Base-by-base conservation (phyloP, 2,329 filamentous ascomycete species). In the Dendrostoma leiphaemia region DNA sequence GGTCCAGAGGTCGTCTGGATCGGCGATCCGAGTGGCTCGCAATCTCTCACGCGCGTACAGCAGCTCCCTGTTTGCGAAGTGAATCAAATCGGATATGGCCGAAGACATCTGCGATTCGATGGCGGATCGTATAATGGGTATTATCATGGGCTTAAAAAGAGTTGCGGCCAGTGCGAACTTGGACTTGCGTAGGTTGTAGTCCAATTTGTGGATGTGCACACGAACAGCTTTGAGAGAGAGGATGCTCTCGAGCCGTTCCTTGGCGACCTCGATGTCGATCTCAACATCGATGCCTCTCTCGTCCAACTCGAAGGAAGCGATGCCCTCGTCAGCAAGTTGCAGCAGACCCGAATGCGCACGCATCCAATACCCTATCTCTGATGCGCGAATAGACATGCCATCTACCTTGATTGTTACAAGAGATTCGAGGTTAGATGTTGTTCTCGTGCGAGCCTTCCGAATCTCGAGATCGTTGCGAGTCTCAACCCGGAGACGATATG, bases 331-430 rank as follows among this genome's bases (percentile, higher is more conserved):
- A 2, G 84, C 82, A 28, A 96, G 78, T 23, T 85, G 84, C 46
- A 96, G 76, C 2, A 95, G 68, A 2, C 90, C 86, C 13, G 85
- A 84, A 67, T 94, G 92, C 0, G 89, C 80, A 9, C 89, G 88
- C 29, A 97, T 75, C 84, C 92, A 95, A 74, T 92, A 97, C 23
- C 93, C 93, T 29, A 97, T 78, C 59, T 97, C 91, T 23, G 93
- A 85, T 3, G 92, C 92, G 37, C 88, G 85, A 51, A 94, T 79
- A 0, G 91, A 95, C 8, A 97, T 74, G 0, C 93, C 93, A 59
- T 91, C 86, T 35, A 96, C 74, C 59, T 89, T 90, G 64, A 96
- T 79, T 1, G 88, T 89, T 60, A 94, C 80, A 2, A 89, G 76
- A 0, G 89, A 91, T 23, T 84, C 87, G 52, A 87, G 76, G 6